Evolutionary conservation across 768 basidiomycete species (phyloP), one percentile per base, ranked within the genome.

Genomic region (Boletus rex-veris): DNA sequence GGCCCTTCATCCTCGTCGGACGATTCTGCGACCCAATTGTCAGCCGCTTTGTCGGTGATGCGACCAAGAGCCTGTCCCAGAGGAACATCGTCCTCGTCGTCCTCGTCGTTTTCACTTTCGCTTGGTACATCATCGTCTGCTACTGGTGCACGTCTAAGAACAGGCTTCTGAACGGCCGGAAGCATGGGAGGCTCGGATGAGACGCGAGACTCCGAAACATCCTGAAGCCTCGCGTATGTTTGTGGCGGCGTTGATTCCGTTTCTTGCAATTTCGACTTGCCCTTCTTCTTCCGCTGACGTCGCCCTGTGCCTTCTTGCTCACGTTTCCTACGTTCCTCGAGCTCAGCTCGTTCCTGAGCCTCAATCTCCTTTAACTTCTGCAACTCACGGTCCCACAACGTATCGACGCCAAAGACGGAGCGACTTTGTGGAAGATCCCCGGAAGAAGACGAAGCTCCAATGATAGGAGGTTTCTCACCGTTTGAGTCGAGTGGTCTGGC

Each of bases 401-500:
- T 88, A 68, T 97, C 94, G 1, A 90, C 88, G 3, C 94, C 94
- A 63, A 96, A 97, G 10, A 95, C 91, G n/a, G 92, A 94, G 53
- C 80, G 82, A 37, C 79, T 80, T 39, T 73, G 77, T 0, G 76
- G 52, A 47, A 76, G 66, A 52, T 63, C 73, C 16, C 64, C 68
- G 8, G 66, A 59, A 31, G 67, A 68, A 37, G 71, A 63, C 11
- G 69, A 68, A 24, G 64, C 62, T 15, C 71, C 73, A 6, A 72
- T 58, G 45, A 62, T 46, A 57, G 70, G 55, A 45, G 55, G 53
- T 50, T 63, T 61, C 40, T 74, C 74, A 18, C 74, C 71, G 26
- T 84, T 82, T 59, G 87, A 82, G 56, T 80, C 80, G 15, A 90
- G 72, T n/a, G 88, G 85, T 62, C 81, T 82, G n/a, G 76, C 71